phyloP scores from a whole-genome alignment of 2,329 filamentous ascomycete species.

The Volutella citrinella region DNA sequence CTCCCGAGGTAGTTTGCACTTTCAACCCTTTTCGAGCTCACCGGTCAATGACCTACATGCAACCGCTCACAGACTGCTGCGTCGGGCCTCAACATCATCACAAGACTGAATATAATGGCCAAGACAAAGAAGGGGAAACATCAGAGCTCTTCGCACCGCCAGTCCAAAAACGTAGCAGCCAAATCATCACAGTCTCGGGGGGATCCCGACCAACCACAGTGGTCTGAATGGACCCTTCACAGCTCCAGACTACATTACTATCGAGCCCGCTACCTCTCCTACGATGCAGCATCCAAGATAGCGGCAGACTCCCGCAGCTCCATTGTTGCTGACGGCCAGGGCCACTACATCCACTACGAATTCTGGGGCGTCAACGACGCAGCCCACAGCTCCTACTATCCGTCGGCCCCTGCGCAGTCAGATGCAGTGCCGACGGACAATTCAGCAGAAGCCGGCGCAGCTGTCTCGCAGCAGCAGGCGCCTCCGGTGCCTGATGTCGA shows the following conservation, averaged over 20 bases:
- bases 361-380: constrained; percentile 14
- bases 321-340: constrained; percentile 14
- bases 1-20: no score
- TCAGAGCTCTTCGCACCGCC: no score
- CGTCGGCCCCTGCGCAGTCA: constrained; percentile 5
- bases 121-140: constrained; percentile 5
- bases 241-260: constrained; percentile 16
- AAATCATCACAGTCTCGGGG: constrained; percentile 4
- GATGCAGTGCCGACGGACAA: not conserved
- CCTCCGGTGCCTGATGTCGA: no score
- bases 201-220: no score
- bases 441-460: no score
- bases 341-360: constrained; percentile 21
- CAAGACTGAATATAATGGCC: constrained; percentile 4
- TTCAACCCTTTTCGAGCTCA: no score
- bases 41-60: no score
- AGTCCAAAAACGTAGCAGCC: constrained; percentile 2
- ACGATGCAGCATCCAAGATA: constrained; percentile 12
- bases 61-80: no score
- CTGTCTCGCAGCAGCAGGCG: no score
- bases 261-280: constrained; percentile 19
- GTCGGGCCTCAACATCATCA: no score
- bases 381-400: not conserved
- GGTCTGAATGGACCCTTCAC: constrained; percentile 19
- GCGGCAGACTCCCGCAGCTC: constrained; percentile 16